Evolutionary conservation across 257 asterid species (phyloP).

Genomic region (Solanum paucissectum): DNA sequence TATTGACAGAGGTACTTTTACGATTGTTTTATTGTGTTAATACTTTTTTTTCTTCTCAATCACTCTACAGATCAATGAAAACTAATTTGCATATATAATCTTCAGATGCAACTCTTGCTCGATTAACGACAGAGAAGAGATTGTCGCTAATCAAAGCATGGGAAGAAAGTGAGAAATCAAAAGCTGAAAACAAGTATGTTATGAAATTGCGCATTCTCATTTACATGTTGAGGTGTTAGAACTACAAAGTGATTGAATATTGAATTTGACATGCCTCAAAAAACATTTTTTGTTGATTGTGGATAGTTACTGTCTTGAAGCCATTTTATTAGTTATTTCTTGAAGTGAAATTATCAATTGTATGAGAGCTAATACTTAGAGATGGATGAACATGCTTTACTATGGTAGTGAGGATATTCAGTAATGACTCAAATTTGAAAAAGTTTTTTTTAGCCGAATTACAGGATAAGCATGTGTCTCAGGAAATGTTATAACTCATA

Average conservation of each 20-base stretch:
- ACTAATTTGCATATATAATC: not conserved
- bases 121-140: constrained; percentile 77
- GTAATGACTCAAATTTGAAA: not conserved
- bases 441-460: not conserved
- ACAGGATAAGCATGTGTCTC: not conserved
- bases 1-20: constrained; percentile 55
- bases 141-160: constrained; percentile 70
- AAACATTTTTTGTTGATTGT: not conserved
- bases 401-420: not conserved
- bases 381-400: not conserved
- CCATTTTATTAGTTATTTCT: not conserved
- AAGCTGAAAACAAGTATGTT: constrained; percentile 82
- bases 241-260: not conserved
- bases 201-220: not conserved
- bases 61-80: not conserved
- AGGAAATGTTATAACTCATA: not conserved
- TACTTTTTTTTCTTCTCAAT: not conserved
- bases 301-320: not conserved
- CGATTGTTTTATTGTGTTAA: not conserved
- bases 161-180: constrained; percentile 94
- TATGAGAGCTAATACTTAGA: no score
- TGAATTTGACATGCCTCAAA: not conserved
- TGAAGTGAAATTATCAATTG: not conserved
- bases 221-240: not conserved
- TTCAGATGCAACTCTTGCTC: constrained; percentile 68